Evolutionary conservation across 1,139 yeast species (phyloP), one percentile per base, ranked within the genome.

Genomic region (Magnusiomyces ingens): DNA sequence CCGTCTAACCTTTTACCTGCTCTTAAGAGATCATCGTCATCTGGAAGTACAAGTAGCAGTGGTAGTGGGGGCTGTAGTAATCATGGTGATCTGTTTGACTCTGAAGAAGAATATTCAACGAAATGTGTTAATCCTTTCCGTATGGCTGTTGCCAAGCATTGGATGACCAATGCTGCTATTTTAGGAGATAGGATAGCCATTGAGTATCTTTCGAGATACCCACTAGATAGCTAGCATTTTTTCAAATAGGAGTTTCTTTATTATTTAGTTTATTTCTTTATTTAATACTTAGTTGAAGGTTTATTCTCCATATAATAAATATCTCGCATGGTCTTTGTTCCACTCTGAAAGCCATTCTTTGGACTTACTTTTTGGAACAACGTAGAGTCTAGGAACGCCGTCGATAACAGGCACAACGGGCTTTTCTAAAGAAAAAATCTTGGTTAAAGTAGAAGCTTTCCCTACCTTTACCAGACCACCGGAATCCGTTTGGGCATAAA

Each of bases 391-490:
- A 55, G 89, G 75, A 41, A 87, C 77, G 56, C 80, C 78, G 64
- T 91, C 97, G 58, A 91, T 82, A 45, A 91, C 70, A 1, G 96
- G 96, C 5, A 88, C 81, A 44, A 75, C 76, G 8, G 95, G 88
- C 11, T 71, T 69, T 45, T 78, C 80, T 53, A 81, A 77, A 71
- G 81, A 77, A 58, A 90, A 73, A 0, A 85, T 85, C 55, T 79
- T 78, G 59, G 80, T 79, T 29, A 91, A 68, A 1, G 87, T 74
- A 26, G 83, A 79, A 61, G 86, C 88, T 67, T 84, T 86, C 43
- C 96, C 96, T 1, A 87, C 81, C 68, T 88, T 89, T 44, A 91
- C 82, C 56, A 93, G 74, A 0, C 98, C 98, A 44, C 96, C 97
- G 2, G 81, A 65, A 45, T 72, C 76, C 0, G 97, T 89, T 67